Evolutionary conservation across 169 alveolate genomes (phyloP), one percentile per base, ranked within the genome.

Genomic region (Babesia caballi): DNA sequence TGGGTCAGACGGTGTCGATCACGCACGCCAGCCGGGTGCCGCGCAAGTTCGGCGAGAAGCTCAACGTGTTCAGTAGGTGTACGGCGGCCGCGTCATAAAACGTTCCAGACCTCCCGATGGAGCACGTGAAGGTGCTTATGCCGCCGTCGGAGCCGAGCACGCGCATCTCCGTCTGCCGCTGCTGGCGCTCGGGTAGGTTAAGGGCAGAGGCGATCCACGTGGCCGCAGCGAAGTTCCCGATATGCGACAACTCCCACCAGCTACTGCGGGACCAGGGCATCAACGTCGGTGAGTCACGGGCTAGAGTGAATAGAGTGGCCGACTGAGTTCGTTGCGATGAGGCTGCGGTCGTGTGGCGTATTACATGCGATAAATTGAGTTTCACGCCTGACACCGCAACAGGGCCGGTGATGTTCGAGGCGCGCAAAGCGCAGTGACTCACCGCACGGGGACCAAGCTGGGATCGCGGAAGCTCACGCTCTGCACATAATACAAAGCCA

Each of bases 161-260:
- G 19, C 85, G 88, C 54, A 67, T 86, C 25, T 84, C 94, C 4
- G 66, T 90, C 8, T 90, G 94, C 82, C 77, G 94, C 38, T 90
- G 94, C 58, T 90, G 94, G 94, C 63, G 89, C 60, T 86, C 93
- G 15, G 65, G 86, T 78, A 67, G 27, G 73, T 19, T 17, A 4
- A 30, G 14, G 0, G 12, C 28, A 0, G 0, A 9, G 6, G 9
- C 8, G 3, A 32, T 28, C 1, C 6, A 67, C 12, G 6, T 9
- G 0, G 14, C 9, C 58, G 47, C 73, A 78, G 91, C 91, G 28
- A 90, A 84, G 59, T 90, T 90, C 61, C 94, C 94, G n/a, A 59
- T 85, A 11, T 90, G 94, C 82, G 93, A 90, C 69, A 90, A 90
- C 89, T 50, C 94, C 0, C 94, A 90, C 67, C 93, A 90, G 68